Percentiles rank a stretch among this genome's conserved stretches.
These are phyloP conservation scores for Oemleria cerasiformis DNA, from an alignment of 306 rosid genomes.

Conservation along the genomic window DNA sequence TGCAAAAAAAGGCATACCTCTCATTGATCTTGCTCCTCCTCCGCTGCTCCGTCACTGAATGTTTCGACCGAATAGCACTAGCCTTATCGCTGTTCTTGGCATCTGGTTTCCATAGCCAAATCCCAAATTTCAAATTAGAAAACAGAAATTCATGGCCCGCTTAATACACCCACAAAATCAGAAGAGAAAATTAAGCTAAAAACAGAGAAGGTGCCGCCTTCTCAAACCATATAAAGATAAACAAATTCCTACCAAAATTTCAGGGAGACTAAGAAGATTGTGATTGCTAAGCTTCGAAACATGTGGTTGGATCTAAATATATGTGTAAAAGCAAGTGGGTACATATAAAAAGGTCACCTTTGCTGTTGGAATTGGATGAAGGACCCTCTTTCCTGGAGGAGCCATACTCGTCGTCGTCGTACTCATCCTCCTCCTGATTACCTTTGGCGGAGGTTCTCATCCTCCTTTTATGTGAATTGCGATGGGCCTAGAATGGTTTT, in stretches of 20 bases:
- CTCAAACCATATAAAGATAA: background rate
- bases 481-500: constrained; percentile 14
- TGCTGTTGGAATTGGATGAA: constrained; percentile 58
- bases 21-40: constrained; percentile 99
- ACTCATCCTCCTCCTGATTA: constrained; percentile 80
- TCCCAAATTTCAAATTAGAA: constrained; percentile 16
- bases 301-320: constrained; percentile 46
- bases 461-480: constrained; percentile 10
- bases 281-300: background rate
- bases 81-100: constrained; percentile 78
- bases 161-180: constrained; percentile 20
- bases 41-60: constrained; percentile 99
- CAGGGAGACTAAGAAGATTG: background rate
- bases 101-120: constrained; percentile 48
- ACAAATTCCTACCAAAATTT: background rate
- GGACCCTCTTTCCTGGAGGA: constrained; percentile 65
- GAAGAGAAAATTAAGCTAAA: background rate
- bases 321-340: background rate
- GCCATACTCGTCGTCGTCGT: constrained; percentile 75
- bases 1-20: constrained; percentile 50
- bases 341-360: constrained; percentile 44
- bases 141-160: constrained; percentile 6
- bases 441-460: constrained; percentile 82
- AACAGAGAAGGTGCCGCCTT: no score
- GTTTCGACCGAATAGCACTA: constrained; percentile 76